Base-by-base conservation (phyloP, 225 moss, liverwort and hornwort species). In the Lunularia cruciata region DNA sequence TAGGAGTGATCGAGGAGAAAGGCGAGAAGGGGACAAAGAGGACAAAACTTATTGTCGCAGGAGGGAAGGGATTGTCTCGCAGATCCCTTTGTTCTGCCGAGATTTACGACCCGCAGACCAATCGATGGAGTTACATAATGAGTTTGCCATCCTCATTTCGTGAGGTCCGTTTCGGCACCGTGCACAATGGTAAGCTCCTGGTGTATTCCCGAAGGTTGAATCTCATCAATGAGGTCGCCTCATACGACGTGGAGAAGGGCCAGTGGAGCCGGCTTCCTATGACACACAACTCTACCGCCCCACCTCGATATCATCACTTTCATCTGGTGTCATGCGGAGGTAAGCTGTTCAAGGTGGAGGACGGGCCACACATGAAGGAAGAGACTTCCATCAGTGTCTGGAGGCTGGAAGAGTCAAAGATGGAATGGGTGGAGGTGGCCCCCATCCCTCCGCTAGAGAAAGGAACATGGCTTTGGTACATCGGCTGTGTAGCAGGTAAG, bases 401-500 rank as follows among this genome's bases (percentile, higher is more conserved):
- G 76, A 55, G 43, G 28, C 76, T 77, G 32, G 76, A 77, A 31
- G 76, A 77, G 39, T 63, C 76, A 32, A 70, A 65, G 27, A 77
- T 77, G 76, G 76, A 77, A 63, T 77, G 76, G 76, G 62, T 71
- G 20, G 76, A 77, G 36, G 76, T 77, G 36, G 76, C 76, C 22
- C 70, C 70, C 16, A 77, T 77, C 26, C 76, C 76, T 16, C 76
- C 76, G 51, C 43, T 77, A 18, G 76, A 77, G 39, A 77, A 77
- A 71, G 76, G 76, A 14, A 77, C 76, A 23, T 77, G 76, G 76
- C 71, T 77, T 8, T 77, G 76, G 76, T 77, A 77, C 37, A 77
- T 77, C 31, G 76, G 76, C 33, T 77, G 70, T 63, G 76, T 77
- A 22, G 64, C 70, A 25, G 76, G 76, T 8, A 71, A 71, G 54